phyloP scores from a whole-genome alignment of 78 protist genomes.

The Protostelium mycophagum region DNA sequence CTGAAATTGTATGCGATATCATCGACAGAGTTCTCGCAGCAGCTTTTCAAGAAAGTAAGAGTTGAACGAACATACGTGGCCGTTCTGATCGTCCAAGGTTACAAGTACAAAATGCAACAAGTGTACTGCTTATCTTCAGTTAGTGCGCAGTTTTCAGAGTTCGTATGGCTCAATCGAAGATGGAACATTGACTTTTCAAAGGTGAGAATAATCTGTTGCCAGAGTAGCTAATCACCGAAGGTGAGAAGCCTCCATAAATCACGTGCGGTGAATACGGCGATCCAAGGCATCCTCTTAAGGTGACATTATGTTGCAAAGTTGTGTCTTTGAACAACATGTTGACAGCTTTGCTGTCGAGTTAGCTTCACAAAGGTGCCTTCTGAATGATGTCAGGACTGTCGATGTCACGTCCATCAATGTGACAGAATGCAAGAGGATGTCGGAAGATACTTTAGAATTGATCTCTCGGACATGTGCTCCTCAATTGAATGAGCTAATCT shows the following conservation, averaged over 20 bases:
- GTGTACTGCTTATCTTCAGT: not conserved
- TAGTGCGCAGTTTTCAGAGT: too few relatives aligned
- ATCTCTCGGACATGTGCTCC: not conserved
- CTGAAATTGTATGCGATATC: not conserved
- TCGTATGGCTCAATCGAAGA: too few relatives aligned
- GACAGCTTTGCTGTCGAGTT: too few relatives aligned
- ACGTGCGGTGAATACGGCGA: not conserved
- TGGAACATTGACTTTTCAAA: too few relatives aligned
- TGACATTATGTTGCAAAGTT: not conserved
- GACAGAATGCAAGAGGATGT: not conserved
- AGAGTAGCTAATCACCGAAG: not conserved
- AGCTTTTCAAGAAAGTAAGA: not conserved
- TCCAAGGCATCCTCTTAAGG: not conserved
- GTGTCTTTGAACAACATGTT: too few relatives aligned
- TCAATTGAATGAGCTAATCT: too few relatives aligned
- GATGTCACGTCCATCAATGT: not conserved
- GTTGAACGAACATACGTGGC: not conserved
- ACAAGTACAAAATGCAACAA: not conserved
- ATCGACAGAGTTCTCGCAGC: not conserved
- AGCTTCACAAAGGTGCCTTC: not conserved
- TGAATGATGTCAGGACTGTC: not conserved
- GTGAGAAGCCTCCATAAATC: not conserved
- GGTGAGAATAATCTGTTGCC: not conserved
- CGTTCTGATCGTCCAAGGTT: not conserved
- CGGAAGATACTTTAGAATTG: not conserved